Conservation (phyloP, 495 filamentous ascomycete species). For the Hyaloscypha finlandica region DNA sequence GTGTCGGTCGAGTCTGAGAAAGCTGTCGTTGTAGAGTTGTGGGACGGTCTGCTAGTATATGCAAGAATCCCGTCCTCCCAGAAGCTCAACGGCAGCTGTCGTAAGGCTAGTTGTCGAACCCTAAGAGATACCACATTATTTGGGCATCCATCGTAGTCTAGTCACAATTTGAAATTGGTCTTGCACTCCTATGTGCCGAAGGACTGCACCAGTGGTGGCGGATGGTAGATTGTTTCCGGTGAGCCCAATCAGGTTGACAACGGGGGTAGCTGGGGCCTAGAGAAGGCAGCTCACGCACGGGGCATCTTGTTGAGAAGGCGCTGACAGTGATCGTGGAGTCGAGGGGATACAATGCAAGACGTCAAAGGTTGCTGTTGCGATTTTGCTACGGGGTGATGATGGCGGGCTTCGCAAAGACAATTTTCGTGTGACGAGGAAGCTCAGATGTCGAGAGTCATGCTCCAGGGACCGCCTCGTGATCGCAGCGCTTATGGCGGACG, state of each 20-base stretch:
- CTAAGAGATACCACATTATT: conserved; percentile 31
- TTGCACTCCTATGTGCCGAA: conserved; percentile 16
- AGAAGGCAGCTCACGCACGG: conserved; percentile 26
- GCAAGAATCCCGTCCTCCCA: conserved; percentile 14
- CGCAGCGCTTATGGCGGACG: conserved; percentile 17
- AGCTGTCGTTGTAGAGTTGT: conserved; percentile 15
- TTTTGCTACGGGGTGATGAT: conserved; percentile 14
- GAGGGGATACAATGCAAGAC: background rate
- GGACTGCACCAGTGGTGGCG: conserved; percentile 10
- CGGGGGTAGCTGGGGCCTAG: conserved; percentile 22
- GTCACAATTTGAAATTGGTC: conserved; percentile 6
- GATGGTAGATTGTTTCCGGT: conserved; percentile 10
- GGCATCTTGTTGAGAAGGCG: conserved; percentile 17
- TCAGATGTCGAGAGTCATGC: conserved; percentile 29
- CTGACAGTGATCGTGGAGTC: background rate
- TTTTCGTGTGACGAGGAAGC: conserved; percentile 25
- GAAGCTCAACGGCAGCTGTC: conserved; percentile 21
- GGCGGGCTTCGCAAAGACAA: conserved; percentile 11
- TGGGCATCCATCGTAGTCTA: conserved; percentile 32
- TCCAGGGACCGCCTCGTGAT: conserved; percentile 25
- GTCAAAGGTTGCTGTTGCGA: background rate
- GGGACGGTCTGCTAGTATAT: conserved; percentile 11
- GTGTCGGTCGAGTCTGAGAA: conserved; percentile 11
- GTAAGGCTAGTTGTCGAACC: conserved; percentile 28
- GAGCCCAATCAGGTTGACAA: conserved; percentile 26